Evolutionary conservation across 805 yeast genomes (phyloP).

Genomic region (Wickerhamomyces canadensis): DNA sequence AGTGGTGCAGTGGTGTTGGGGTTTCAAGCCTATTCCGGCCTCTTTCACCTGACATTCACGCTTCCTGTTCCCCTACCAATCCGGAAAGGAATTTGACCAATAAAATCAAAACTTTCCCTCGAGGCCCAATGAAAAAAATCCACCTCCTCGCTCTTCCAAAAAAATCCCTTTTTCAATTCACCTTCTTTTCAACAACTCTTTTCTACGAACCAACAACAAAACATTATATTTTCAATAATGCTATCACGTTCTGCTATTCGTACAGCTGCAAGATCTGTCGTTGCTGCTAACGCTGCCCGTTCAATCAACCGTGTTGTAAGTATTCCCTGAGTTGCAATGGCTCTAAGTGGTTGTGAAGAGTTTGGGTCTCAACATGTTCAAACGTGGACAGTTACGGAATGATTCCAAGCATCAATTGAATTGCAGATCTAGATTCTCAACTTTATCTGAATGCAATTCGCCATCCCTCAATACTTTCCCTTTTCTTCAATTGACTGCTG

Average conservation of each 20-base stretch:
- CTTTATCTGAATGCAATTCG: no score
- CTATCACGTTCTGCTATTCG: constrained; percentile 85
- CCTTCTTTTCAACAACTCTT: constrained; percentile 12
- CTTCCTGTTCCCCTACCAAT: neutral
- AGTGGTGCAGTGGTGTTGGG: neutral
- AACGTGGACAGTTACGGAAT: no score
- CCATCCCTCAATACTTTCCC: no score
- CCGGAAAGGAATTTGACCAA: constrained; percentile 7
- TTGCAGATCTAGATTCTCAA: no score
- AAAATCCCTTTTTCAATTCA: constrained; percentile 19
- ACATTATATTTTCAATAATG: constrained; percentile 38
- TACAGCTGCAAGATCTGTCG: constrained; percentile 77
- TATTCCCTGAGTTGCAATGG: constrained; percentile 9
- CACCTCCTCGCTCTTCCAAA: constrained; percentile 8
- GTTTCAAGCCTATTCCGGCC: no score
- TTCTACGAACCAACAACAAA: constrained; percentile 4
- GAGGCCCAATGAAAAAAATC: constrained; percentile 22
- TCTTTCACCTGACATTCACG: neutral
- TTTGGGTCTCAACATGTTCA: neutral
- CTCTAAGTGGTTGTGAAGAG: neutral
- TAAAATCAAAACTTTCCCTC: constrained; percentile 7
- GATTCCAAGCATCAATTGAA: no score
- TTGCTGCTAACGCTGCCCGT: constrained; percentile 46
- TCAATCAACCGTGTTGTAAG: constrained; percentile 35
- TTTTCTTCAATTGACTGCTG: no score